A percentile compares a stretch with the other conserved stretches of the same genome.
Evolutionary conservation across 768 basidiomycete genomes (phyloP).

Genomic region (Mycena vulgaris): DNA sequence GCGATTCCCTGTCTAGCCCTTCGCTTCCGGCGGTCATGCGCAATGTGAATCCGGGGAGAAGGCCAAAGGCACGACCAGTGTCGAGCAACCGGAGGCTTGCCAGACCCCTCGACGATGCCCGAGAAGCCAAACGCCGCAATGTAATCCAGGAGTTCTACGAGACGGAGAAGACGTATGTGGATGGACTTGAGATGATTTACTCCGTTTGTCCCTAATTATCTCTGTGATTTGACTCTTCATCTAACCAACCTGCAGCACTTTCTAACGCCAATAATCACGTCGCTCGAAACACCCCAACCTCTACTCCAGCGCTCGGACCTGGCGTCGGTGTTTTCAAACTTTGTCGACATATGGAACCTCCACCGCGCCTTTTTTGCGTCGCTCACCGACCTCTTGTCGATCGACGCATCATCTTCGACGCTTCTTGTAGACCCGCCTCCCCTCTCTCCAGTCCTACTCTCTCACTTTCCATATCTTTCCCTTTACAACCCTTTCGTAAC

Average conservation of each 20-base stretch:
- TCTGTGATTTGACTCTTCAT: background rate
- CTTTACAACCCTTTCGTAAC: conserved; percentile 90
- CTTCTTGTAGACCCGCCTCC: conserved; percentile 46
- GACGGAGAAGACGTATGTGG: conserved; percentile 86
- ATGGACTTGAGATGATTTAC: conserved; percentile 88
- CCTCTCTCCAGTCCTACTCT: conserved; percentile 73
- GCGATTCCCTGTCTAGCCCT: conserved; percentile 41
- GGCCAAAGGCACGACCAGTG: conserved; percentile 51
- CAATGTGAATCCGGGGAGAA: conserved; percentile 45
- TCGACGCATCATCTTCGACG: conserved; percentile 39
- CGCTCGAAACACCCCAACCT: conserved; percentile 78
- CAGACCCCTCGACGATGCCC: conserved; percentile 63
- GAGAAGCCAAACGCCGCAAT: conserved; percentile 72
- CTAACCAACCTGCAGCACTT: conserved; percentile 72
- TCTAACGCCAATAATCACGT: conserved; percentile 82
- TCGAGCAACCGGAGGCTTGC: conserved; percentile 57
- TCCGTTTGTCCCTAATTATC: conserved; percentile 63
- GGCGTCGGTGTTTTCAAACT: conserved; percentile 87
- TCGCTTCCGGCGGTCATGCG: conserved; percentile 52
- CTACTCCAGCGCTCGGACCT: conserved; percentile 79
- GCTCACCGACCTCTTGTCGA: conserved; percentile 61
- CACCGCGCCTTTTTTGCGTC: conserved; percentile 82
- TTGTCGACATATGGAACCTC: conserved; percentile 93
- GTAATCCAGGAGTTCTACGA: conserved; percentile 87
- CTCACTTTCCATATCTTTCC: conserved; percentile 91